Base-by-base conservation (phyloP, 176 grass and related monocot species). In the Juncus effusus region DNA sequence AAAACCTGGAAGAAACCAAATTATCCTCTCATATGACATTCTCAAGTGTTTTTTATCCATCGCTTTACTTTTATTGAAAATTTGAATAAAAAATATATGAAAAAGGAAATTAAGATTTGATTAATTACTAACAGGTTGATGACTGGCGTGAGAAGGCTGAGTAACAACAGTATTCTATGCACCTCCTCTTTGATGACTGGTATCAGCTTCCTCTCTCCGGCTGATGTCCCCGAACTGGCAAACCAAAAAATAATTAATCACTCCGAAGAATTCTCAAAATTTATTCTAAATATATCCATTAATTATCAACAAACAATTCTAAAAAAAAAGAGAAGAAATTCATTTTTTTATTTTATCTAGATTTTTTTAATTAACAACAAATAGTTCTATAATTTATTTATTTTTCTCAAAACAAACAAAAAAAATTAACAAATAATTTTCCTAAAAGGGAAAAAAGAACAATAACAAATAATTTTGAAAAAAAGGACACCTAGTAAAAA, bases 121-220 rank as follows among this genome's bases (percentile, higher is more conserved):
- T 47, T 56, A 28, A 28, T 28, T 28, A 28, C 78, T 69, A n/a
- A 90, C 87, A 74, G 38, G 62, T 83, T 90, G 79, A 86, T 83
- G 37, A 90, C 87, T 2, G 87, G 79, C 79, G 77, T 86, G 10
- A 80, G 79, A 9, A 86, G 83, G 83, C 87, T 83, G 72, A 77
- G 77, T 4, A 90, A 77, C 37, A 90, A 63, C 83, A 82, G 83
- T 16, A 82, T 52, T 1, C 87, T 52, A 55, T 77, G 55, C n/a
- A 86, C 73, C 62, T 90, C 87, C 5, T 90, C 87, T 74, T 77
- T 74, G 56, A 90, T 80, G 11, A 77, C 86, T 0, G 87, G 87
- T 69, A 90, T 83, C 5, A 90, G 76, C 72, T 90, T 90, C 37
- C 83, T 61, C 67, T 86, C 87, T 3, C 87, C 87, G 16, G 79